These are phyloP conservation scores for Alloteropsis angusta DNA, from an alignment of 202 grass and related monocot genomes.

Conservation along the genomic window DNA sequence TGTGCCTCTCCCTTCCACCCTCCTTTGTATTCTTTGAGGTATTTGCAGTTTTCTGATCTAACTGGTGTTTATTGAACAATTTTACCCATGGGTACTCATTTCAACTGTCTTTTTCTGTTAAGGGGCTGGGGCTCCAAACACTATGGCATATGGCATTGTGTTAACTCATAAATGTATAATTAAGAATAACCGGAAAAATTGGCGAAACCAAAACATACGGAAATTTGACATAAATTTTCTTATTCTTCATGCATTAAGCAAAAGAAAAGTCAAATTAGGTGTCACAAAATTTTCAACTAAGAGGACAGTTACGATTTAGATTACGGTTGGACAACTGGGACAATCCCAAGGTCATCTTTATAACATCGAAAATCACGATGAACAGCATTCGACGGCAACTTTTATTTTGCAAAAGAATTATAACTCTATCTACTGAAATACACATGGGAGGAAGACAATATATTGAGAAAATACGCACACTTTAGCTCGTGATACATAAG, in stretches of 20 bases:
- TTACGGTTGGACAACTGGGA: not conserved
- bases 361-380: slow-evolving; percentile 5
- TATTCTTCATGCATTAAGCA: slow-evolving; percentile 8
- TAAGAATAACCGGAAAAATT: not conserved
- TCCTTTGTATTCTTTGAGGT: not conserved
- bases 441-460: not conserved
- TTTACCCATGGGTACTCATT: not conserved
- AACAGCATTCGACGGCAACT: not conserved
- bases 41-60: not conserved
- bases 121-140: not conserved
- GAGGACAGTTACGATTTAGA: not conserved
- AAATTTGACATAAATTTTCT: not conserved
- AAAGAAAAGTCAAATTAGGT: slow-evolving; percentile 1
- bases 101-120: not conserved
- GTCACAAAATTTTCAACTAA: slow-evolving; percentile 12
- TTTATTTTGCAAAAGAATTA: not conserved
- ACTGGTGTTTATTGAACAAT: not conserved
- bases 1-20: not conserved
- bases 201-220: not conserved
- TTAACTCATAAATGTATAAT: not conserved
- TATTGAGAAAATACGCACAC: slow-evolving; percentile 55
- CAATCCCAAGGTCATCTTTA: not conserved
- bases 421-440: not conserved
- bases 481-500: slow-evolving; percentile 86
- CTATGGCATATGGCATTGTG: not conserved